These are phyloP conservation scores for Mucor racemosus DNA, from an alignment of 371 early-diverging fungal genomes.

Conservation along the genomic window DNA sequence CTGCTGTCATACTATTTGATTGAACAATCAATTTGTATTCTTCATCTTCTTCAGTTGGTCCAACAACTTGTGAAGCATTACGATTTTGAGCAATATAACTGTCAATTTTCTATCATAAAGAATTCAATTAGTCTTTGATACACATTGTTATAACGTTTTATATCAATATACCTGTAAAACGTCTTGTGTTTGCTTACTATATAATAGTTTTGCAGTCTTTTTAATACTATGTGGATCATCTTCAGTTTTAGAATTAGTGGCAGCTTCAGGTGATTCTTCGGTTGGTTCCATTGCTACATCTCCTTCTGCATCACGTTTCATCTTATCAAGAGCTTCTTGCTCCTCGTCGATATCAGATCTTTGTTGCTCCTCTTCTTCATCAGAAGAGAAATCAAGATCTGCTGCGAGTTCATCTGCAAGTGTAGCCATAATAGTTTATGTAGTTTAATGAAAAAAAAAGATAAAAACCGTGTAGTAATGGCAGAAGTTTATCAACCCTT, in stretches of 20 bases:
- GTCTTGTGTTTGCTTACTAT: conserved; percentile 46
- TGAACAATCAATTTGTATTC: conserved; percentile 89
- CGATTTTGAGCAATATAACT: conserved; percentile 49
- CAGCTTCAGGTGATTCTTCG: conserved; percentile 11
- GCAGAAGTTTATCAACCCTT: background rate
- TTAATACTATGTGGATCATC: conserved; percentile 39
- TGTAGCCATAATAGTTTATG: conserved; percentile 41
- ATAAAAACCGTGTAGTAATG: background rate
- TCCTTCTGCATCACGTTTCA: conserved; percentile 18
- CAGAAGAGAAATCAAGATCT: conserved; percentile 70
- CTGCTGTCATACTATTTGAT: conserved; percentile 85
- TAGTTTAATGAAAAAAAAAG: background rate
- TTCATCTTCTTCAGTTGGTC: conserved; percentile 79
- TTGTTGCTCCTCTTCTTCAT: conserved; percentile 42
- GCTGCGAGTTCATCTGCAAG: conserved; percentile 80
- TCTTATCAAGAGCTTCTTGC: conserved; percentile 30
- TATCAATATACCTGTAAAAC: conserved; percentile 40
- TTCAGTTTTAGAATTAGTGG: background rate
- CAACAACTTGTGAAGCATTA: conserved; percentile 45
- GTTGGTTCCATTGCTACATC: conserved; percentile 40
- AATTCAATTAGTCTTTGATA: too few relatives aligned
- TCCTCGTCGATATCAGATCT: conserved; percentile 33
- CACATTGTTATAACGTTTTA: too few relatives aligned
- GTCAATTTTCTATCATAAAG: conserved; percentile 55
- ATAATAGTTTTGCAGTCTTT: conserved; percentile 49